Base-by-base conservation (phyloP, 345 rosid genomes). In the Hibiscus syriacus region DNA sequence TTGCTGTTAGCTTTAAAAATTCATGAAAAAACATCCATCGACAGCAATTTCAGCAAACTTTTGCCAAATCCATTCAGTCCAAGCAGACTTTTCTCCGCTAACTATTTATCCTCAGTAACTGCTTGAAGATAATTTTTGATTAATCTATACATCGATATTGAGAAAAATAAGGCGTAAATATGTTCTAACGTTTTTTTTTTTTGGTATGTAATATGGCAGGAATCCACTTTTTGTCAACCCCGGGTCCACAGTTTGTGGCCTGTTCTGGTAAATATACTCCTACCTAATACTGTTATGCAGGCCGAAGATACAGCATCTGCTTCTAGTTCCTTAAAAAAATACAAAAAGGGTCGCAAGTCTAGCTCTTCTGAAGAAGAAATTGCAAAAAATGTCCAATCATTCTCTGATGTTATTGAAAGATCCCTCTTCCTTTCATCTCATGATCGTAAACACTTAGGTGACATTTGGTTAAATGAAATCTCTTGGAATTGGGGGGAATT, bases 141-240 rank as follows among this genome's bases (percentile, higher is more conserved):
- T 5, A 20, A 11, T n/a, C 43, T 32, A 4, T 7, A 39, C 11
- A 2, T 23, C n/a, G n/a, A n/a, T n/a, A 2, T 36, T 25, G 12
- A 36, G 14, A 5, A 10, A 52, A 10, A 48, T 20, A 25, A 8
- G 9, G 6, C 30, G 64, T 23, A 13, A 19, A n/a, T 20, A 7
- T 25, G 30, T 63, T 41, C 62, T 70, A 29, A n/a, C n/a, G n/a
- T n/a, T n/a, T n/a, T n/a, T n/a, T n/a, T n/a, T n/a, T n/a, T n/a
- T 66, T 61, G 69, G 20, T 74, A 63, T 72, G 36, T 54, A 71
- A 72, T 57, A 38, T 82, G 67, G 71, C 90, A 93, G 96, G 93
- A 91, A 72, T 84, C 99, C 64, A 81, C 96, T 55, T 90, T 87
- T 80, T 94, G 97, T 70, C 95, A 86, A 77, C 99, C 99, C 72